Conservation (phyloP, 495 filamentous ascomycete species). For the Terfezia claveryi region DNA sequence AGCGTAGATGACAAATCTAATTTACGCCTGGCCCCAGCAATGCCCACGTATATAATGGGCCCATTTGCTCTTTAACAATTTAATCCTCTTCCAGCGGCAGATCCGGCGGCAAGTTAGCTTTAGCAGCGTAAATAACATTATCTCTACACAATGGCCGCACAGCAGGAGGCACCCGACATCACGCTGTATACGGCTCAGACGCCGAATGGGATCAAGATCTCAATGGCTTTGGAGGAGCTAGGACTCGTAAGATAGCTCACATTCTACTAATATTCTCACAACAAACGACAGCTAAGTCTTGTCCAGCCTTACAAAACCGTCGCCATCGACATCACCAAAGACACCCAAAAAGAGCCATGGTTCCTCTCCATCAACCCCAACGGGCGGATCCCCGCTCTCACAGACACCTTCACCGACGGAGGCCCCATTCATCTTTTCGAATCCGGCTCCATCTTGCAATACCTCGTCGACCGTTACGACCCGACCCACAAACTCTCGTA, state of each 20-base stretch:
- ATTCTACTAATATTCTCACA: not conserved
- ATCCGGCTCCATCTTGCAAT: conserved; percentile 67
- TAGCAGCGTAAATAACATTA: no score
- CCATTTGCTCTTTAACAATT: no score
- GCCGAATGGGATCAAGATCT: conserved; percentile 33
- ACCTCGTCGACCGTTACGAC: conserved; percentile 64
- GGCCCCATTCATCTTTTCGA: conserved; percentile 59
- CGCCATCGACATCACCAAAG: conserved; percentile 46
- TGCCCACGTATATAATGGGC: no score
- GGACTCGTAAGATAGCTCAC: conserved; percentile 22
- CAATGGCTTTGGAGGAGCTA: conserved; percentile 76
- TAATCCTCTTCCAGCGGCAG: no score
- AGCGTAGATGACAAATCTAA: no score
- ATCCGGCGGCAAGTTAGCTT: no score
- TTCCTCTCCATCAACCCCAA: conserved; percentile 89
- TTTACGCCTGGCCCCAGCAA: no score
- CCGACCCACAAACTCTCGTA: conserved; percentile 65
- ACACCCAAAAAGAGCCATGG: conserved; percentile 65
- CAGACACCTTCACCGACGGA: conserved; percentile 42
- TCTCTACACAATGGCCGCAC: no score
- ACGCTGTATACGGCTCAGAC: no score
- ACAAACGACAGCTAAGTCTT: conserved; percentile 3
- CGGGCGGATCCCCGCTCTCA: conserved; percentile 81
- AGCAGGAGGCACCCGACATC: no score
- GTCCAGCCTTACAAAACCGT: conserved; percentile 32